Percentiles rank a stretch among this genome's conserved stretches.
These are phyloP conservation scores for Microstegium vimineum DNA, from an alignment of 176 grass and related monocot species.

Conservation along the genomic window DNA sequence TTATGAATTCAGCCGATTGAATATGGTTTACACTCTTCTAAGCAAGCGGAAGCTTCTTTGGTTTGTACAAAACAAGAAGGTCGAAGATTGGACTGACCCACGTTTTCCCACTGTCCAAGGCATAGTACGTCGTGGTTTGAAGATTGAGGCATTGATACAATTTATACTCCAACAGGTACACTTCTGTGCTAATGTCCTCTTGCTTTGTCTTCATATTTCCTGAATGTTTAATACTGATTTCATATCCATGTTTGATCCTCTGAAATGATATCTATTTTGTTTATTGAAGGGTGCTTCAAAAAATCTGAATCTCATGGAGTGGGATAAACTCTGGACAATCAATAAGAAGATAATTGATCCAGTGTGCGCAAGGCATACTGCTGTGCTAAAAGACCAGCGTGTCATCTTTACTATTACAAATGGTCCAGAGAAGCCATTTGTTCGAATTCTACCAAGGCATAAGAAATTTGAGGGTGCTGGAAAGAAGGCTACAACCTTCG, in stretches of 20 bases:
- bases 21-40: conserved; percentile 91
- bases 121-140: conserved; percentile 82
- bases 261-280: background rate
- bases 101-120: conserved; percentile 91
- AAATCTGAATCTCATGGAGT: conserved; percentile 96
- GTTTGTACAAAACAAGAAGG: conserved; percentile 88
- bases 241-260: background rate
- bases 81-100: conserved; percentile 88
- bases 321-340: conserved; percentile 98
- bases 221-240: background rate
- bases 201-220: background rate
- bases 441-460: conserved; percentile 73
- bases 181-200: background rate
- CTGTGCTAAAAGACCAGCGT: conserved; percentile 57
- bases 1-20: conserved; percentile 86
- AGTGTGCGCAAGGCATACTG: conserved; percentile 76
- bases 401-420: conserved; percentile 64
- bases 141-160: conserved; percentile 79
- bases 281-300: conserved; percentile 80
- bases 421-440: conserved; percentile 67
- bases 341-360: conserved; percentile 92
- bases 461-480: conserved; percentile 64
- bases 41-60: conserved; percentile 92
- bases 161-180: conserved; percentile 94
- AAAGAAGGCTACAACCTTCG: background rate